These are phyloP conservation scores for Hymenoscyphus occultus DNA, from an alignment of 2,329 filamentous ascomycete genomes.

Conservation along the genomic window DNA sequence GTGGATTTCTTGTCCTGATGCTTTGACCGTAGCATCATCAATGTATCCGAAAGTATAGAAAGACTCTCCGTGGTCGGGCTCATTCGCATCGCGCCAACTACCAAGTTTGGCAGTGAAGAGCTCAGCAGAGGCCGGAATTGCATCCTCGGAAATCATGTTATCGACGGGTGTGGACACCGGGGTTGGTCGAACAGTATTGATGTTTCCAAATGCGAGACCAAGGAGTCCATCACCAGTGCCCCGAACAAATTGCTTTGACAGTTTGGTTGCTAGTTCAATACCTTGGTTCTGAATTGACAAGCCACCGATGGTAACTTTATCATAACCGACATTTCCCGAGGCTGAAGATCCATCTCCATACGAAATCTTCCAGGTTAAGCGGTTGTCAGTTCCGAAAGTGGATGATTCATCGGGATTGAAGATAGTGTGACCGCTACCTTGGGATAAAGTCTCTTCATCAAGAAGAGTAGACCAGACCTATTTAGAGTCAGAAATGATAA, in stretches of 20 bases:
- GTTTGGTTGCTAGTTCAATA: constrained; percentile 58
- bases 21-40: constrained; percentile 57
- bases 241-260: constrained; percentile 57
- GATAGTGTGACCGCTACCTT: constrained; percentile 45
- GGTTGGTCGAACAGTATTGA: constrained; percentile 59
- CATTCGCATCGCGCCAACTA: constrained; percentile 49
- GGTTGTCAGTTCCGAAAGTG: constrained; percentile 51
- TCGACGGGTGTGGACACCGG: constrained; percentile 61
- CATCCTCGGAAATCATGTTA: constrained; percentile 61
- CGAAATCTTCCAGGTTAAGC: constrained; percentile 59
- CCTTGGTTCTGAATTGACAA: constrained; percentile 59
- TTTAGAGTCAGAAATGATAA: constrained; percentile 15
- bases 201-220: constrained; percentile 61
- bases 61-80: constrained; percentile 41
- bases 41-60: constrained; percentile 76
- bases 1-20: constrained; percentile 51
- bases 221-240: constrained; percentile 62
- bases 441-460: constrained; percentile 35
- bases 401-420: constrained; percentile 61
- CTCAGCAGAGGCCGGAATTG: constrained; percentile 47
- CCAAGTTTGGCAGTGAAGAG: constrained; percentile 60
- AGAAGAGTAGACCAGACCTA: constrained; percentile 56
- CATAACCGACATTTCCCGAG: constrained; percentile 62
- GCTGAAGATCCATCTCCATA: constrained; percentile 69
- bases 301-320: constrained; percentile 60